These are phyloP conservation scores for Tagetes erecta DNA, from an alignment of 129 eudicot genomes.

Conservation along the genomic window DNA sequence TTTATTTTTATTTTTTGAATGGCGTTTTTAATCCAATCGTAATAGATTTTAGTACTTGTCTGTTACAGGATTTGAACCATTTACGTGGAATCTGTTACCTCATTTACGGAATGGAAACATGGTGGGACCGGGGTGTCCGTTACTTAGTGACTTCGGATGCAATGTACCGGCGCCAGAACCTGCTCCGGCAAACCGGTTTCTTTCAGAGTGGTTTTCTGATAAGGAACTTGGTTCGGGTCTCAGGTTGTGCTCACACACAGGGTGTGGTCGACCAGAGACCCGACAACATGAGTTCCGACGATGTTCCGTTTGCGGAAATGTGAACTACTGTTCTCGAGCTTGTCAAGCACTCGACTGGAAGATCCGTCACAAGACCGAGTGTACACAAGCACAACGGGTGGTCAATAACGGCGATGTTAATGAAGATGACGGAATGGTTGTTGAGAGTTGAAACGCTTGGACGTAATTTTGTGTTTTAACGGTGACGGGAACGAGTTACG, in stretches of 20 bases:
- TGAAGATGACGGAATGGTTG: slow-evolving; percentile 37
- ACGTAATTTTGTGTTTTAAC: background rate
- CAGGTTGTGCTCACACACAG: slow-evolving; percentile 63
- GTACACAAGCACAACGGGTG: slow-evolving; percentile 65
- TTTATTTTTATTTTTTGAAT: no score
- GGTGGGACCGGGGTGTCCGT: slow-evolving; percentile 53
- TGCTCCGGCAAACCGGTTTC: slow-evolving; percentile 61
- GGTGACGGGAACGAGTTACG: slow-evolving; percentile 31
- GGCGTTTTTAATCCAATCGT: no score
- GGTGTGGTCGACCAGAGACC: slow-evolving; percentile 83
- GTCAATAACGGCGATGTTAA: slow-evolving; percentile 35
- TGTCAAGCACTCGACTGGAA: slow-evolving; percentile 92
- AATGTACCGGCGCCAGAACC: slow-evolving; percentile 71
- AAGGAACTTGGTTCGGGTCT: slow-evolving; percentile 48
- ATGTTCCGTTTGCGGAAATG: slow-evolving; percentile 79
- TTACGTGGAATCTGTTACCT: slow-evolving; percentile 53
- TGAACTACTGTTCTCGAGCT: slow-evolving; percentile 84
- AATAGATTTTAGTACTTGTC: no score
- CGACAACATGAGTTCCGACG: slow-evolving; percentile 79
- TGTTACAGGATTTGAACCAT: no score
- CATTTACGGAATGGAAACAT: slow-evolving; percentile 44
- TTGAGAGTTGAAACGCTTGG: slow-evolving; percentile 38
- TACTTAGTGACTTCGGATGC: slow-evolving; percentile 85
- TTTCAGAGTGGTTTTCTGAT: slow-evolving; percentile 66
- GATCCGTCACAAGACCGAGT: slow-evolving; percentile 71